Evolutionary conservation across 768 basidiomycete species (phyloP), one percentile per base, ranked within the genome.

Genomic region (Grammothele lineata): DNA sequence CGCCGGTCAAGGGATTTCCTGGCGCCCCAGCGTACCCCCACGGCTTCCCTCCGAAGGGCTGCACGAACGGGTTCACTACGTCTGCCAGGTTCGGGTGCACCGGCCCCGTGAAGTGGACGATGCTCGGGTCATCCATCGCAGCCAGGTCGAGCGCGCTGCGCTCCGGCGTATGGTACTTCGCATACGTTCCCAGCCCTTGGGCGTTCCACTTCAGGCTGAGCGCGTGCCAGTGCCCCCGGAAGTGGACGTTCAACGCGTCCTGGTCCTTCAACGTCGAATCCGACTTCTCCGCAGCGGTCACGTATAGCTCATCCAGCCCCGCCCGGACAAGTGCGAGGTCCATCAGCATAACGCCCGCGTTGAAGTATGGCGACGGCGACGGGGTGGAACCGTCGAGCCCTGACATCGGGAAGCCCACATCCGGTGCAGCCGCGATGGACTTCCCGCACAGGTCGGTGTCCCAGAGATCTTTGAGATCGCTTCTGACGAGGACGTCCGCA

Each of bases 101-200:
- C 1, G 79, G 74, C 2, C 80, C 78, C 3, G 78, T 78, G 61
- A 82, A 82, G 55, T 80, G 80, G 11, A 81, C 74, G 49, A 82
- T 70, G 9, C 52, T 53, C 0, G 76, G 72, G 32, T 74, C 61
- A 18, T 59, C 48, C 69, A 75, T 69, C 24, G 62, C 63, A 6
- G 54, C 54, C 30, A 75, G 50, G 25, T 59, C 49, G 17, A 74
- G 47, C 7, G 22, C 37, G 2, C 66, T 59, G 41, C 76, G 62
- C 21, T 76, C 72, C 5, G 48, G 40, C 10, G 66, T 63, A 9
- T 61, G 47, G 33, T 53, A 55, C 14, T 59, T 56, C 4, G 73
- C 75, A 51, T 80, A 82, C 9, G 78, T 77, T 10, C 77, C 77
- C 23, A 80, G 62, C 4, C 80, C 79, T 40, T 78, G 76, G 3